Base-by-base conservation (phyloP, 805 yeast species). In the Tetrapisispora taiwanensis region DNA sequence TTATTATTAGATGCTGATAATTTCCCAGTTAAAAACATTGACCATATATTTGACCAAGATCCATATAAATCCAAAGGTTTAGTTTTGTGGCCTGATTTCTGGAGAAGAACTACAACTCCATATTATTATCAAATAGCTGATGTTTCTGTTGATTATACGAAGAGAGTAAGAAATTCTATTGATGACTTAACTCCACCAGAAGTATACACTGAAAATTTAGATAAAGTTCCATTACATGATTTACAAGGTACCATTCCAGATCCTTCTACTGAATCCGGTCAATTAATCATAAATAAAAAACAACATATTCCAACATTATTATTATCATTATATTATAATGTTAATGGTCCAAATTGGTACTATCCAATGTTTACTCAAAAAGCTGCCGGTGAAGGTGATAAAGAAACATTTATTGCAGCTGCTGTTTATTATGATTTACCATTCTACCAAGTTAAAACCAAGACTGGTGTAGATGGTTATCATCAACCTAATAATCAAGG, bases 41-140 rank as follows among this genome's bases (percentile, higher is more conserved):
- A 79, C 52, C 59, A 61, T 15, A 58, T 84, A 20, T 82, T 87
- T 58, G 67, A 66, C 5, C 63, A 73, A 20, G 78, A 79, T 39
- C 81, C 87, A 1, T 87, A 75, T 62, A 48, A 55, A 18, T 59
- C 70, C 12, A 65, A 70, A 44, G 76, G 80, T 46, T 67, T 76
- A 56, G 67, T 80, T 22, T 59, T 79, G 30, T 86, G 94, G 90
- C 94, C 95, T 2, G 95, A 86, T 63, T 86, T 79, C 62, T 86
- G 95, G 95, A 76, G 81, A 60, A 72, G 95, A 51, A 79, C 89
- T 13, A 84, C 90, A 0, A 76, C 85, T 2, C 95, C 95, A 10
- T 63, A 68, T 36, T 84, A 74, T 56, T 86, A 82, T 62, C 73
- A 76, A 30, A 78, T 86, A 51, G 88, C 88, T 0, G 86, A 77